A percentile compares a stretch with the other conserved stretches of the same genome.
Conservation (phyloP, 768 basidiomycete genomes). For the Lentinus tigrinus region DNA sequence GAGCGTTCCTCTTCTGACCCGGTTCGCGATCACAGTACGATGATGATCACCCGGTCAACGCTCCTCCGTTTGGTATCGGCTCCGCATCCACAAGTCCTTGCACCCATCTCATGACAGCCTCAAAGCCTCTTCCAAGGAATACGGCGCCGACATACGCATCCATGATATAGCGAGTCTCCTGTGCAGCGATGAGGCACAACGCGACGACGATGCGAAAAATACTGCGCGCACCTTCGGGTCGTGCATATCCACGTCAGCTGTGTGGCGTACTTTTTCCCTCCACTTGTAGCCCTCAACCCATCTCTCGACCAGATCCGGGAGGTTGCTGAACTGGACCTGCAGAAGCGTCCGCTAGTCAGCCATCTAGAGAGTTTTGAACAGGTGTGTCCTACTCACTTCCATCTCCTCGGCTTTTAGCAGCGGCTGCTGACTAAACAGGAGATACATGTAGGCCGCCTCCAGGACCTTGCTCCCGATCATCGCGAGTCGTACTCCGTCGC, state of each 20-base stretch:
- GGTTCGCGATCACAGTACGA: too few species aligned
- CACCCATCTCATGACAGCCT: slow-evolving; percentile 55
- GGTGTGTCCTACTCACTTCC: slow-evolving; percentile 29
- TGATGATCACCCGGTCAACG: too few species aligned
- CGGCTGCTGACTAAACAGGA: slow-evolving; percentile 38
- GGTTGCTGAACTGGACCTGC: slow-evolving; percentile 25
- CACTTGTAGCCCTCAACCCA: slow-evolving; percentile 57
- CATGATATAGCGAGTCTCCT: slow-evolving; percentile 61
- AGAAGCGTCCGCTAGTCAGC: slow-evolving; percentile 18
- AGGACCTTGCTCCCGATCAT: slow-evolving; percentile 55
- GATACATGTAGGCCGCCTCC: slow-evolving; percentile 49
- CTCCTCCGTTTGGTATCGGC: slow-evolving; percentile 28
- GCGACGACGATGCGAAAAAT: slow-evolving; percentile 24
- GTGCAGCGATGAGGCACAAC: slow-evolving; percentile 18
- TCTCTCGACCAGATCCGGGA: slow-evolving; percentile 41
- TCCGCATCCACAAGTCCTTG: slow-evolving; percentile 45
- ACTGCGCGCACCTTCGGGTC: slow-evolving; percentile 33
- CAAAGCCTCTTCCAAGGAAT: slow-evolving; percentile 54
- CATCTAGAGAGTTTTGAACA: neutral
- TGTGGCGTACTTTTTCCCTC: slow-evolving; percentile 50
- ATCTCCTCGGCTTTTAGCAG: slow-evolving; percentile 48
- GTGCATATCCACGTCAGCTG: slow-evolving; percentile 39
- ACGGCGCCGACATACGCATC: slow-evolving; percentile 67
- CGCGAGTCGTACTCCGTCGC: slow-evolving; percentile 58
- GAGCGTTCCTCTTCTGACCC: too few species aligned